Percentiles rank a stretch among this genome's conserved stretches.
phyloP scores from a whole-genome alignment of 2,329 filamentous ascomycete genomes.

The Aspergillus sp. region DNA sequence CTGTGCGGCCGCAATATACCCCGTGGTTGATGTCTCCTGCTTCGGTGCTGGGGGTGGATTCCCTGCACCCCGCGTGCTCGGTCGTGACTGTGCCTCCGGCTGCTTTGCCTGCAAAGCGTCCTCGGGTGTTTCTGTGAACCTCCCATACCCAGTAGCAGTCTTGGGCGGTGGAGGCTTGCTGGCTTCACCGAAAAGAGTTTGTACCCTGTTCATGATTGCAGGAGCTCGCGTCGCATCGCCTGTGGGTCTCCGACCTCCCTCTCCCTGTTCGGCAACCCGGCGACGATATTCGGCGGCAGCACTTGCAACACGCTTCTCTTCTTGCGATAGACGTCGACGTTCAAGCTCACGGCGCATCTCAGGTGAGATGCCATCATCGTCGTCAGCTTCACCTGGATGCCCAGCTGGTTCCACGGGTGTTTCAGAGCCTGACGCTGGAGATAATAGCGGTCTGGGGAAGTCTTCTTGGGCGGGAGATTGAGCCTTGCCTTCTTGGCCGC shows the following conservation, averaged over 20 bases:
- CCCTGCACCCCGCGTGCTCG: conserved; percentile 24
- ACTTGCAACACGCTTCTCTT: conserved; percentile 85
- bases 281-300: conserved; percentile 86
- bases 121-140: conserved; percentile 64
- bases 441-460: conserved; percentile 55
- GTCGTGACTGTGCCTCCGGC: conserved; percentile 25
- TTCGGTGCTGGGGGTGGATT: conserved; percentile 12
- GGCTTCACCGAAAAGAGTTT: conserved; percentile 77
- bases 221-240: conserved; percentile 63
- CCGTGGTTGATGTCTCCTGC: conserved; percentile 21
- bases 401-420: conserved; percentile 66
- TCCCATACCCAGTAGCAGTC: conserved; percentile 87
- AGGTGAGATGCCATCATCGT: conserved; percentile 65
- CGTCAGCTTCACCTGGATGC: conserved; percentile 61
- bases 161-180: conserved; percentile 60
- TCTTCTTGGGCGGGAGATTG: conserved; percentile 45
- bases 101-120: conserved; percentile 43
- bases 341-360: conserved; percentile 91
- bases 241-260: conserved; percentile 47
- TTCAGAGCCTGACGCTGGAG: conserved; percentile 63
- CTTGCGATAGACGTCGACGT: conserved; percentile 74
- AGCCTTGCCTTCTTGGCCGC: conserved; percentile 37
- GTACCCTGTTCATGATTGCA: conserved; percentile 90
- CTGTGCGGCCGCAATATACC: conserved; percentile 22
- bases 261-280: conserved; percentile 65